Evolutionary conservation across 1,139 yeast genomes (phyloP), one percentile per base, ranked within the genome.

Genomic region (Hansenula lynferdii): DNA sequence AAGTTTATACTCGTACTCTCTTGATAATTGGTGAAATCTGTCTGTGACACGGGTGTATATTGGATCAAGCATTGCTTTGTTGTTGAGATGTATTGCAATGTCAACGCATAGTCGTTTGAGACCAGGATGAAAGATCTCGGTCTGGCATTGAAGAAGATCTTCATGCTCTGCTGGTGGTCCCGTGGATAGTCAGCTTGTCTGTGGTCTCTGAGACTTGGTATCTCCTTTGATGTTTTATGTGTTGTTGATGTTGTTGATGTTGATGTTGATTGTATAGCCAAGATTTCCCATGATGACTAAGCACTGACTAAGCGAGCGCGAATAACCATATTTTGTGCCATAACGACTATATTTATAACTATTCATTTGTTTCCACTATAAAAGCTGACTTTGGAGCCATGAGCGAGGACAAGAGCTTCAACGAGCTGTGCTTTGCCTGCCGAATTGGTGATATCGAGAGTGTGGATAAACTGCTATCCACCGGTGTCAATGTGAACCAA

Each of bases 371-470:
- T n/a, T n/a, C n/a, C n/a, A n/a, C n/a, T n/a, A n/a, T n/a, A n/a
- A n/a, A n/a, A n/a, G n/a, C n/a, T n/a, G 3, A 18, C 7, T 16
- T 6, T 7, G 18, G 20, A 18, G 21, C n/a, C 16, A 26, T 31
- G 25, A 22, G 14, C 12, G 31, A 31, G 34, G 47, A 47, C 14
- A 37, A 48, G 30, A 44, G 44, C 26, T 58, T 63, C 39, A 44
- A 40, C 2, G 57, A 61, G 32, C 65, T 84, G n/a, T 77, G 85
- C 43, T 53, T 64, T 44, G 87, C 90, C 0, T 84, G 94, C 44
- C 65, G 94, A 28, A 51, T 62, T 4, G 94, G 94, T 0, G 92
- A 85, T 53, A 43, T 72, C 3, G 87, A 78, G 30, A 65, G 69
- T 33, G 92, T 75, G 2, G 85, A 80, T 39, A 62, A 75, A 23